A percentile compares a stretch with the other conserved stretches of the same genome.
Conservation (phyloP, 331 rosid species). For the Rhamnella rubrinervis region DNA sequence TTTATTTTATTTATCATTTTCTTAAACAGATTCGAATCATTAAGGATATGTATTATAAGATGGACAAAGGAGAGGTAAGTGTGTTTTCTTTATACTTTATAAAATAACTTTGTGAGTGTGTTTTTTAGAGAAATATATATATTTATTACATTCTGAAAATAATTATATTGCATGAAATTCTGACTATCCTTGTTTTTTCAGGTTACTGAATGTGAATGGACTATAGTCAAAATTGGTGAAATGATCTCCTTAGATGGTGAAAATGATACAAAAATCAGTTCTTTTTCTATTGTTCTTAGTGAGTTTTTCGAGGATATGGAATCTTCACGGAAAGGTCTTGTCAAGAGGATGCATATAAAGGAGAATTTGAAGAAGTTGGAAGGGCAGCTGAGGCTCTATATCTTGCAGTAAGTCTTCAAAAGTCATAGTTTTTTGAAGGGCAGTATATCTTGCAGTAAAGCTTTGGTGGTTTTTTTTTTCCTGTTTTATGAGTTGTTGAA, state of each 20-base stretch:
- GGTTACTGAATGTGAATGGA: constrained; percentile 72
- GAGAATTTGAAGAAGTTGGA: constrained; percentile 64
- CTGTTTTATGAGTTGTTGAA: too few relatives aligned
- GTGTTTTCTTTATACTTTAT: too few relatives aligned
- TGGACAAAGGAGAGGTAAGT: too few relatives aligned
- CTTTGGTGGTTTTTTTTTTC: too few relatives aligned
- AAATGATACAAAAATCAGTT: constrained; percentile 61
- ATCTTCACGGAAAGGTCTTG: constrained; percentile 84
- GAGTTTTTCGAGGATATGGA: constrained; percentile 95
- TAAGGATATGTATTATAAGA: too few relatives aligned
- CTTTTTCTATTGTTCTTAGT: constrained; percentile 58
- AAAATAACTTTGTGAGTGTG: too few relatives aligned
- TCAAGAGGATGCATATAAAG: constrained; percentile 74
- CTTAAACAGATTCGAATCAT: too few relatives aligned
- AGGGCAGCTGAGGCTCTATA: constrained; percentile 72
- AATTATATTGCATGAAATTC: constrained; percentile 21
- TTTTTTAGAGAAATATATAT: too few relatives aligned
- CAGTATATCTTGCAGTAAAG: too few relatives aligned
- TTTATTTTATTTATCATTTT: too few relatives aligned
- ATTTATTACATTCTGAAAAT: too few relatives aligned
- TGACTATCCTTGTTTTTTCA: constrained; percentile 21
- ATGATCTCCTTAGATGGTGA: constrained; percentile 67
- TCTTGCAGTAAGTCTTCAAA: constrained; percentile 59
- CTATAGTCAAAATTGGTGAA: constrained; percentile 65
- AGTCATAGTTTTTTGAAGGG: constrained; percentile 4